A percentile compares a stretch with the other conserved stretches of the same genome.
Conservation (phyloP, 345 rosid species). For the Eucalyptus tenuipes region DNA sequence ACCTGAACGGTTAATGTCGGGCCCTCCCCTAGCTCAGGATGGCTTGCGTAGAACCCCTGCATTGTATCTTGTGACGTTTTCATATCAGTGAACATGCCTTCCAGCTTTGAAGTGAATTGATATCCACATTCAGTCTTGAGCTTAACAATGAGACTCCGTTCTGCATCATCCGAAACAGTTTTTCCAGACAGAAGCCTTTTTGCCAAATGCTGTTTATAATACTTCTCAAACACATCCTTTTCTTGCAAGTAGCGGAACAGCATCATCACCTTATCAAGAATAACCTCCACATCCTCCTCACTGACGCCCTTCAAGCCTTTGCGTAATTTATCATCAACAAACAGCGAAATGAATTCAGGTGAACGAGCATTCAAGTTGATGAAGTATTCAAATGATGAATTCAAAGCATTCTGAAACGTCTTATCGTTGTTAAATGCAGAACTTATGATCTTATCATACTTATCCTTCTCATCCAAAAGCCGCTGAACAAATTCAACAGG, state of each 20-base stretch:
- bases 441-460: constrained; percentile 66
- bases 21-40: constrained; percentile 75
- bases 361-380: constrained; percentile 88
- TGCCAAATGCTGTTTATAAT: constrained; percentile 96
- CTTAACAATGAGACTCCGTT: constrained; percentile 89
- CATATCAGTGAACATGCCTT: constrained; percentile 99
- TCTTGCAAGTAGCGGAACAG: constrained; percentile 97
- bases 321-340: constrained; percentile 88
- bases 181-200: constrained; percentile 92
- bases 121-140: constrained; percentile 98
- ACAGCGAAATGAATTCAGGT: constrained; percentile 92
- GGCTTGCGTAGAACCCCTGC: constrained; percentile 65
- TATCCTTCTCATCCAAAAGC: constrained; percentile 82
- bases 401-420: constrained; percentile 91
- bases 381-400: constrained; percentile 88
- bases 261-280: constrained; percentile 99
- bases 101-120: constrained; percentile 93
- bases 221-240: constrained; percentile 96
- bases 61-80: constrained; percentile 95
- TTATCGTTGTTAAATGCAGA: constrained; percentile 74
- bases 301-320: constrained; percentile 87
- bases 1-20: constrained; percentile 90
- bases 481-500: constrained; percentile 97
- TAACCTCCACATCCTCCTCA: constrained; percentile 85
- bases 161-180: constrained; percentile 93